Base-by-base conservation (phyloP, 139 green algal species). In the Asterochloris sp. region DNA sequence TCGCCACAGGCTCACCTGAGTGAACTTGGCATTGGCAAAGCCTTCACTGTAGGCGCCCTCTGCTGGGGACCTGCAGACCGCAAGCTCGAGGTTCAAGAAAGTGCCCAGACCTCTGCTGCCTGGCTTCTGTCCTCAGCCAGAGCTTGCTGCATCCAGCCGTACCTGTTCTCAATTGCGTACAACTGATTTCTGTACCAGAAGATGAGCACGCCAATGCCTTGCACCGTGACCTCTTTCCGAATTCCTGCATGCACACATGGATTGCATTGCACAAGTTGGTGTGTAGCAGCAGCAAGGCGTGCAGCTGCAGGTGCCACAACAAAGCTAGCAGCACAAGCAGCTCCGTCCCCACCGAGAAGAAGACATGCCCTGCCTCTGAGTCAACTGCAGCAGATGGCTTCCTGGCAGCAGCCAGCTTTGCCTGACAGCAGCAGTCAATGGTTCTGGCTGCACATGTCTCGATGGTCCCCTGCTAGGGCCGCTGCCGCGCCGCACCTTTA, bases 161-260 rank as follows among this genome's bases (percentile, higher is more conserved):
- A 90, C 86, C 92, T 89, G n/a, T 84, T 71, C 87, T 99, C 94
- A 83, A 98, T 97, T 73, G 91, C 93, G 76, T 92, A 97, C 29
- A 99, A 95, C 81, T 98, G 73, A 83, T 98, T 98, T 64, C 93
- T 89, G 88, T 99, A 99, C 97, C 97, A 99, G 84, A 99, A 98
- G n/a, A 99, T 69, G 62, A 99, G 85, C 38, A 98, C 89, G 15
- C 85, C 84, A 76, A 91, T 90, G 28, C 92, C 96, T 27, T 94
- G 89, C 10, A 96, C 92, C 14, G 90, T 86, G 26, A 98, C 90
- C 85, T 98, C 92, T 83, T 97, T 96, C 79, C 96, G 89, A 38
- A 74, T 62, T 13, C 21, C 26, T 15, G 13, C 21, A 28, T 64
- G 29, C 54, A 71, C 10, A 81, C 12, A 73, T 11, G 16, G 60